phyloP scores from a whole-genome alignment of 345 rosid species.

The Corymbia maculata region DNA sequence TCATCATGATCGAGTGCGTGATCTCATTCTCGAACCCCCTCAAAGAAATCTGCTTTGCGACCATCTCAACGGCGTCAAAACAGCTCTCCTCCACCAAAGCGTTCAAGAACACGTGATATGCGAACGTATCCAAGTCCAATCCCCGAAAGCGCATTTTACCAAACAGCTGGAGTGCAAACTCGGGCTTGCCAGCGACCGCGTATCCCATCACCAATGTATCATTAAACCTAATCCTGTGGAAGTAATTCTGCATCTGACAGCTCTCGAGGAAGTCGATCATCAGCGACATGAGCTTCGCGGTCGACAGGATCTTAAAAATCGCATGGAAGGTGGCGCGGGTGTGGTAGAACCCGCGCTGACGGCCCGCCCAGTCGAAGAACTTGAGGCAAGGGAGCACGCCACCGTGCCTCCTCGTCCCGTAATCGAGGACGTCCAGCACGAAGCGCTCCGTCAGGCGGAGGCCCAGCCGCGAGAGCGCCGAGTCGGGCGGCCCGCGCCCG shows the following conservation, averaged over 20 bases:
- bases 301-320: conserved; percentile 56
- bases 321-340: conserved; percentile 59
- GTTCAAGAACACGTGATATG: conserved; percentile 61
- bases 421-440: conserved; percentile 48
- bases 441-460: conserved; percentile 43
- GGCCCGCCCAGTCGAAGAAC: conserved; percentile 94
- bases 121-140: conserved; percentile 51
- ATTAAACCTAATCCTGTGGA: conserved; percentile 20
- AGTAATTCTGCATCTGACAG: conserved; percentile 1
- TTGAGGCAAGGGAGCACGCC: conserved; percentile 60
- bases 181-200: conserved; percentile 62
- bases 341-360: conserved; percentile 50
- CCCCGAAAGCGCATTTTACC: conserved; percentile 73
- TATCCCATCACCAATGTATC: conserved; percentile 66
- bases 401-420: conserved; percentile 16
- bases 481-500: conserved; percentile 15
- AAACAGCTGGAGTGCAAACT: conserved; percentile 58
- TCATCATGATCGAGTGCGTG: conserved; percentile 49
- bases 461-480: conserved; percentile 28
- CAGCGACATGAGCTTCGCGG: conserved; percentile 27
- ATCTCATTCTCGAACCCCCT: conserved; percentile 38
- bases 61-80: conserved; percentile 33
- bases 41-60: conserved; percentile 40
- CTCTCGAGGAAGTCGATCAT: conserved; percentile 38
- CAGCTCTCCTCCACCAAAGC: conserved; percentile 59